Percentiles rank a stretch among this genome's conserved stretches.
Conservation (phyloP, 2,329 filamentous ascomycete genomes). For the Colletotrichum plurivorum region DNA sequence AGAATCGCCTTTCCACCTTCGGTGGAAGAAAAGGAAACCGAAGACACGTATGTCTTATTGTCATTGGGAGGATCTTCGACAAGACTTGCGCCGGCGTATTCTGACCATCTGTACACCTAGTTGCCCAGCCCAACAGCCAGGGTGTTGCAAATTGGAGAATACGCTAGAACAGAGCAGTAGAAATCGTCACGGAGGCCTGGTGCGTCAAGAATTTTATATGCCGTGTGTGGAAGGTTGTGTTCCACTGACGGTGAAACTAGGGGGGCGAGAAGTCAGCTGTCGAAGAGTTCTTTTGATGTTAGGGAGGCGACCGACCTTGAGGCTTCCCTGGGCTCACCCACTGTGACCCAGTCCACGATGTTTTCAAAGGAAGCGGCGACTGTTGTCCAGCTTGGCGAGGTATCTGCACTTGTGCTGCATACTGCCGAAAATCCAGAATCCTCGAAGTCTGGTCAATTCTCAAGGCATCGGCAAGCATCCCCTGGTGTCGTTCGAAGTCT, state of each 20-base stretch:
- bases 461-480: constrained; percentile 83
- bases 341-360: constrained; percentile 58
- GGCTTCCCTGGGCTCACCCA: constrained; percentile 49
- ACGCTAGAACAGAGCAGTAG: constrained; percentile 93
- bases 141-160: constrained; percentile 80
- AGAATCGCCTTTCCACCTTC: constrained; percentile 84
- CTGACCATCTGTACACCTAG: constrained; percentile 91
- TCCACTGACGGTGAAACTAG: background rate
- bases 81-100: constrained; percentile 75
- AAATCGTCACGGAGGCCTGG: constrained; percentile 93
- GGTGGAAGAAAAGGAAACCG: constrained; percentile 89
- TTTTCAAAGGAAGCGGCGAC: constrained; percentile 45
- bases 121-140: constrained; percentile 88
- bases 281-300: background rate
- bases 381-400: constrained; percentile 32
- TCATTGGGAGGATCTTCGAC: constrained; percentile 56
- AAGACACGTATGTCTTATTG: constrained; percentile 75
- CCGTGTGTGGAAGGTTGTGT: constrained; percentile 72
- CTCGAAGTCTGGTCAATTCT: constrained; percentile 80
- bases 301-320: background rate
- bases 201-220: constrained; percentile 90
- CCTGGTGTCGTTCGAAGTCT: constrained; percentile 78
- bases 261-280: background rate
- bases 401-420: constrained; percentile 40
- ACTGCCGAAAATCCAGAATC: constrained; percentile 70